Percentiles rank a stretch among this genome's conserved stretches.
Evolutionary conservation across 2,329 filamentous ascomycete species (phyloP).

Genomic region (Calonectria pauciramosa): DNA sequence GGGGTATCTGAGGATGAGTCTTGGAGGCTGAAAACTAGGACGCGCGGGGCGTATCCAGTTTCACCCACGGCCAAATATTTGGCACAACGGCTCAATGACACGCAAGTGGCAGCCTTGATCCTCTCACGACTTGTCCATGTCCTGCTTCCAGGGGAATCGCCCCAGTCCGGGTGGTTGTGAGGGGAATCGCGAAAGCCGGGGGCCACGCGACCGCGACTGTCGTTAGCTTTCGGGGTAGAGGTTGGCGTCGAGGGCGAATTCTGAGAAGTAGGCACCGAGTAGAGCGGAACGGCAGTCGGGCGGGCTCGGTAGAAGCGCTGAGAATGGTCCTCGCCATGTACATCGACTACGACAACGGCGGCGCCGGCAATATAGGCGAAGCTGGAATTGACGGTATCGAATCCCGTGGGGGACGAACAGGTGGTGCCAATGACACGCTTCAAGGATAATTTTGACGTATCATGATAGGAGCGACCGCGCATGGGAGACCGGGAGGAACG

Average conservation of each 20-base stretch:
- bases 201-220: slow-evolving; percentile 71
- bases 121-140: slow-evolving; percentile 91
- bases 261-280: slow-evolving; percentile 68
- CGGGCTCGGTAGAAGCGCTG: slow-evolving; percentile 94
- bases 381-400: slow-evolving; percentile 82
- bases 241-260: slow-evolving; percentile 65
- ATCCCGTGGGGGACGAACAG: slow-evolving; percentile 85
- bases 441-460: slow-evolving; percentile 76
- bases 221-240: slow-evolving; percentile 72
- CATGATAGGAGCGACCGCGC: slow-evolving; percentile 62
- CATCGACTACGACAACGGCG: slow-evolving; percentile 88
- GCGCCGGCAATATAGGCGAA: slow-evolving; percentile 96
- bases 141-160: slow-evolving; percentile 76
- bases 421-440: slow-evolving; percentile 93
- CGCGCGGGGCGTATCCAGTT: slow-evolving; percentile 92
- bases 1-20: slow-evolving; percentile 86
- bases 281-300: slow-evolving; percentile 78
- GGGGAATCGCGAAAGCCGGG: slow-evolving; percentile 62
- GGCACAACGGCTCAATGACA: slow-evolving; percentile 89
- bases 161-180: slow-evolving; percentile 63
- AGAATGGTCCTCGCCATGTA: slow-evolving; percentile 75
- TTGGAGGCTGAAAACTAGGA: slow-evolving; percentile 89
- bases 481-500: slow-evolving; percentile 75
- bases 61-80: slow-evolving; percentile 93
- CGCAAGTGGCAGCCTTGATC: slow-evolving; percentile 93